phyloP scores from a whole-genome alignment of 805 yeast genomes.

The Citeromyces nyonsensis region DNA sequence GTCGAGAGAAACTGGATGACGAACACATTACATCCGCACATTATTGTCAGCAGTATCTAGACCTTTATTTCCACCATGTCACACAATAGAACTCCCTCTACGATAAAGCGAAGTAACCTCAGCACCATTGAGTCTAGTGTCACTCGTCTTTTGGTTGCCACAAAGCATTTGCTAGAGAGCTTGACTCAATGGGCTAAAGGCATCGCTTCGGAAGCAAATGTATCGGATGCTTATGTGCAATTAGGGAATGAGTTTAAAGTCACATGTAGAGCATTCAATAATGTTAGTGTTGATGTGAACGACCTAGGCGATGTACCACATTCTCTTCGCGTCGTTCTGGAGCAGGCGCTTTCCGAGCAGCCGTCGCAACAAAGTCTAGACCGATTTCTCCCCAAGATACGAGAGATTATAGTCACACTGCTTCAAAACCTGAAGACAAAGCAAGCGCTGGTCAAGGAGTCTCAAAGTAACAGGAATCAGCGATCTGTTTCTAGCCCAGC shows the following conservation, averaged over 20 bases:
- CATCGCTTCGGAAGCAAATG: slow-evolving; percentile 66
- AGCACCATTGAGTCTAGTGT: slow-evolving; percentile 62
- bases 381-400: slow-evolving; percentile 64
- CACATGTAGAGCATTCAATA: slow-evolving; percentile 65
- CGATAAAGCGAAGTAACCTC: slow-evolving; percentile 1
- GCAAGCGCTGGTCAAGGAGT: slow-evolving; percentile 30
- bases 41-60: slow-evolving; percentile 4
- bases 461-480: slow-evolving; percentile 4
- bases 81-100: slow-evolving; percentile 4
- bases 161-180: slow-evolving; percentile 77
- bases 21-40: slow-evolving; percentile 2
- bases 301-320: slow-evolving; percentile 89
- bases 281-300: slow-evolving; percentile 64
- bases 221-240: slow-evolving; percentile 81
- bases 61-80: slow-evolving; percentile 3
- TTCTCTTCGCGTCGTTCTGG: slow-evolving; percentile 62
- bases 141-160: slow-evolving; percentile 67
- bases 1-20: too few species aligned
- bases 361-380: slow-evolving; percentile 79
- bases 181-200: slow-evolving; percentile 83
- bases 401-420: slow-evolving; percentile 72
- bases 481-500: slow-evolving; percentile 14
- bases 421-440: slow-evolving; percentile 70
- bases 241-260: slow-evolving; percentile 89
- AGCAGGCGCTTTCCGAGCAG: slow-evolving; percentile 70